A percentile compares a stretch with the other conserved stretches of the same genome.
These are phyloP conservation scores for Tetrapisispora fleetii DNA, from an alignment of 805 yeast genomes.

Conservation along the genomic window DNA sequence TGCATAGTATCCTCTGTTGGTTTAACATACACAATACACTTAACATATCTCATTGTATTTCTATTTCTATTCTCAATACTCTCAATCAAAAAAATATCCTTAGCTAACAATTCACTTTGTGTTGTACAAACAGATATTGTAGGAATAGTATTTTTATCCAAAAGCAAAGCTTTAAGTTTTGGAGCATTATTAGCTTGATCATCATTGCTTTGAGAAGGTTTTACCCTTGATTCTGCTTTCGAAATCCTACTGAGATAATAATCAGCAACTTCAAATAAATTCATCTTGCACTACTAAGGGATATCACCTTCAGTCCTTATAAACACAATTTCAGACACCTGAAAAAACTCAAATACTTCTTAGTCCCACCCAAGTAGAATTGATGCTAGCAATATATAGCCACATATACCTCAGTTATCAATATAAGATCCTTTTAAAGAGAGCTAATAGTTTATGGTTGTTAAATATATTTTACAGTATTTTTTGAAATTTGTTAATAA, in stretches of 20 bases:
- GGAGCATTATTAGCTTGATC: constrained; percentile 14
- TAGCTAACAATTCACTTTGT: constrained; percentile 70
- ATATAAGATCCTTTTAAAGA: no score
- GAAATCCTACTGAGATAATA: constrained; percentile 35
- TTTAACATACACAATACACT: constrained; percentile 68
- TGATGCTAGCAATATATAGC: no score
- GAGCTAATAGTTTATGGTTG: no score
- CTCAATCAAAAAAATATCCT: constrained; percentile 80
- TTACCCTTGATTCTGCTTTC: constrained; percentile 16
- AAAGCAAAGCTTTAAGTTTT: constrained; percentile 59
- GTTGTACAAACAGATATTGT: constrained; percentile 83
- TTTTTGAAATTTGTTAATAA: no score
- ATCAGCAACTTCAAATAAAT: constrained; percentile 38
- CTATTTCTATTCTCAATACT: constrained; percentile 50
- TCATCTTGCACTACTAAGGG: no score
- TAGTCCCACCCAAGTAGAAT: no score
- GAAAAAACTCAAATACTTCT: no score
- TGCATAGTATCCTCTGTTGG: constrained; percentile 61
- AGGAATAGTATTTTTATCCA: constrained; percentile 73
- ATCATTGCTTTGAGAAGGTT: constrained; percentile 6
- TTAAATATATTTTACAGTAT: no score
- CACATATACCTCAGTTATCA: no score
- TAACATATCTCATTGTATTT: constrained; percentile 67
- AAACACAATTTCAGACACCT: no score
- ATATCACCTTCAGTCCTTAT: no score